Conservation (phyloP, 2,329 filamentous ascomycete species). For the Epichloe sibirici region DNA sequence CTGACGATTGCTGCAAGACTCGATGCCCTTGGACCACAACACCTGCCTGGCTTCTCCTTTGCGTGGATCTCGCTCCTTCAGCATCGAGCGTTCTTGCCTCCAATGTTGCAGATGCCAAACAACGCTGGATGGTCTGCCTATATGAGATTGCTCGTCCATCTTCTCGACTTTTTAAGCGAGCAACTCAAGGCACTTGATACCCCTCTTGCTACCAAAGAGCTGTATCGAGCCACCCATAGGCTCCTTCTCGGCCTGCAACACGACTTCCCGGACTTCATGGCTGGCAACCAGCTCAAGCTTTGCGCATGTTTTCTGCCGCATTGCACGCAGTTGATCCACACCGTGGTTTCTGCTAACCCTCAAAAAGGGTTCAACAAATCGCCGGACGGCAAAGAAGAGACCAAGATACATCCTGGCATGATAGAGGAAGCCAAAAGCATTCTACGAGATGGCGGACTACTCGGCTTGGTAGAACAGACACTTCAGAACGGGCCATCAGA, state of each 20-base stretch:
- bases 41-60: conserved; percentile 74
- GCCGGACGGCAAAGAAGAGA: conserved; percentile 60
- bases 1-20: conserved; percentile 61
- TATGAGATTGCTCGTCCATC: conserved; percentile 58
- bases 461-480: conserved; percentile 47
- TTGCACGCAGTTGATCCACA: conserved; percentile 77
- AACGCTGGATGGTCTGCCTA: conserved; percentile 66
- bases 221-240: conserved; percentile 75
- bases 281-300: conserved; percentile 73
- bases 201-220: conserved; percentile 59
- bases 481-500: conserved; percentile 51
- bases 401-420: conserved; percentile 53
- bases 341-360: conserved; percentile 73
- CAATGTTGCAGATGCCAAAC: conserved; percentile 55
- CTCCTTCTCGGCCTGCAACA: conserved; percentile 79
- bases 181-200: conserved; percentile 64
- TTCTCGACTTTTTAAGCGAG: conserved; percentile 65
- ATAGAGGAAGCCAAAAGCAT: conserved; percentile 49
- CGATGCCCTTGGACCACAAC: conserved; percentile 59
- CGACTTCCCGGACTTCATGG: conserved; percentile 87
- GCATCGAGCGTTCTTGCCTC: conserved; percentile 75
- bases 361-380: conserved; percentile 54
- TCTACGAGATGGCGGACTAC: conserved; percentile 41
- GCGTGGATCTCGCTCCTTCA: conserved; percentile 73
- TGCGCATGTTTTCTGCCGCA: conserved; percentile 72